These are phyloP conservation scores for Sporothrix variecibatus DNA, from an alignment of 2,329 filamentous ascomycete species.

Conservation along the genomic window DNA sequence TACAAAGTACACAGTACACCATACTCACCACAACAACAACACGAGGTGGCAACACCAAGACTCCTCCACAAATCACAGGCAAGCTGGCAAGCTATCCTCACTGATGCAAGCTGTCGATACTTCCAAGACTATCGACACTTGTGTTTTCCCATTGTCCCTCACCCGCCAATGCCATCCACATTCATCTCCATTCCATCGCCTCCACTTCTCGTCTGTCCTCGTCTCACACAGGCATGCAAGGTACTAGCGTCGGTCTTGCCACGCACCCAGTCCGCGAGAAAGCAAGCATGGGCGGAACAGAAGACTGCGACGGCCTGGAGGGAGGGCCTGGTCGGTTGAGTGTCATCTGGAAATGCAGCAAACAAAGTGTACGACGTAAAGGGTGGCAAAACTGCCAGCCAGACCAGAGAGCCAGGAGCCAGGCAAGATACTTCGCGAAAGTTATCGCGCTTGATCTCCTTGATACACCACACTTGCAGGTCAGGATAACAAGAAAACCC, in stretches of 20 bases:
- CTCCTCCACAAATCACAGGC: background rate
- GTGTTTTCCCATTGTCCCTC: background rate
- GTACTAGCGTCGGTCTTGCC: conserved; percentile 19
- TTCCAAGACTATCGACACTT: too few relatives aligned
- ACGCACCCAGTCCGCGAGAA: conserved; percentile 15
- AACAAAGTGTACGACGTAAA: too few relatives aligned
- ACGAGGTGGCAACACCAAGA: conserved; percentile 3
- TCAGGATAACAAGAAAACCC: too few relatives aligned
- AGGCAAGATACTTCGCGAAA: too few relatives aligned
- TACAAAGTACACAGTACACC: background rate
- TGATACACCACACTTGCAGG: too few relatives aligned
- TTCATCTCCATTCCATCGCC: conserved; percentile 7
- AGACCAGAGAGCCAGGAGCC: too few relatives aligned
- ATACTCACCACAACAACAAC: background rate
- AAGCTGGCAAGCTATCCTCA: background rate
- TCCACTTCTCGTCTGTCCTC: background rate
- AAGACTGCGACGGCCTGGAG: too few relatives aligned
- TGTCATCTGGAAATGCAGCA: too few relatives aligned
- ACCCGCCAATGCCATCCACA: background rate
- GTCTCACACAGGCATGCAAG: conserved; percentile 18
- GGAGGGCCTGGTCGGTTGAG: too few relatives aligned
- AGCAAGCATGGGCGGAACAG: too few relatives aligned
- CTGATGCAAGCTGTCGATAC: background rate
- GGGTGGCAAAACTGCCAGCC: too few relatives aligned
- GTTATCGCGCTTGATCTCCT: too few relatives aligned